These are phyloP conservation scores for Rhodotorula graminis DNA, from an alignment of 768 basidiomycete species.

Conservation along the genomic window DNA sequence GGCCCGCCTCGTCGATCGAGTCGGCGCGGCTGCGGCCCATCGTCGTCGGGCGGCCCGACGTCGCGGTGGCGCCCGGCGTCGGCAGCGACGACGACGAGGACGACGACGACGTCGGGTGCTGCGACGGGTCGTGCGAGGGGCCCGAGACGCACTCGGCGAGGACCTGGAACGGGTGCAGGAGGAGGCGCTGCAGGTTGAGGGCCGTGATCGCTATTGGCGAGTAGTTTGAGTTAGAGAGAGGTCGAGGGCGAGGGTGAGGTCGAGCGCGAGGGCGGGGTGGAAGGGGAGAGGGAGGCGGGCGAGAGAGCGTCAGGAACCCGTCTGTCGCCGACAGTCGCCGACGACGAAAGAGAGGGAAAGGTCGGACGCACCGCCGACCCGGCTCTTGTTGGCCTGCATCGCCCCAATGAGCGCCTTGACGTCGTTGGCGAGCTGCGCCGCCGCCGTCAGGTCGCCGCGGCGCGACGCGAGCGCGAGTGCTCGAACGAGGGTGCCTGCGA, in stretches of 20 bases:
- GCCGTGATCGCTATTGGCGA: background rate
- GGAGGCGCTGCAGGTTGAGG: conserved; percentile 10
- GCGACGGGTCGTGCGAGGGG: background rate
- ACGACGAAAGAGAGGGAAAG: no score
- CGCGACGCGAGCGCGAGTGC: conserved; percentile 9
- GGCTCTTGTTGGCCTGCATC: conserved; percentile 5
- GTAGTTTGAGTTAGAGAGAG: background rate
- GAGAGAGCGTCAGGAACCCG: no score
- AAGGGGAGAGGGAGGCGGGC: no score
- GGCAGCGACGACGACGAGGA: no score
- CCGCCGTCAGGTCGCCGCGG: background rate
- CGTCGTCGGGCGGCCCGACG: no score
- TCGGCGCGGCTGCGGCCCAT: no score
- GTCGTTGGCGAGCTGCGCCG: conserved; percentile 5
- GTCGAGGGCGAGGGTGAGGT: background rate
- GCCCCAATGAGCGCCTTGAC: conserved; percentile 13
- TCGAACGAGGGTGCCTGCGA: conserved; percentile 16
- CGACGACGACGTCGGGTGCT: no score
- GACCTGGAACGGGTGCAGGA: conserved; percentile 10
- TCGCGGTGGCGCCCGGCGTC: no score
- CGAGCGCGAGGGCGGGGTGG: background rate
- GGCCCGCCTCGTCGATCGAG: no score
- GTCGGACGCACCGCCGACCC: background rate
- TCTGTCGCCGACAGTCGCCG: no score
- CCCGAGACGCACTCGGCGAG: background rate